Evolutionary conservation across 352 stramenopile species (phyloP), one percentile per base, ranked within the genome.

Genomic region (Globisporangium megalacanthum): DNA sequence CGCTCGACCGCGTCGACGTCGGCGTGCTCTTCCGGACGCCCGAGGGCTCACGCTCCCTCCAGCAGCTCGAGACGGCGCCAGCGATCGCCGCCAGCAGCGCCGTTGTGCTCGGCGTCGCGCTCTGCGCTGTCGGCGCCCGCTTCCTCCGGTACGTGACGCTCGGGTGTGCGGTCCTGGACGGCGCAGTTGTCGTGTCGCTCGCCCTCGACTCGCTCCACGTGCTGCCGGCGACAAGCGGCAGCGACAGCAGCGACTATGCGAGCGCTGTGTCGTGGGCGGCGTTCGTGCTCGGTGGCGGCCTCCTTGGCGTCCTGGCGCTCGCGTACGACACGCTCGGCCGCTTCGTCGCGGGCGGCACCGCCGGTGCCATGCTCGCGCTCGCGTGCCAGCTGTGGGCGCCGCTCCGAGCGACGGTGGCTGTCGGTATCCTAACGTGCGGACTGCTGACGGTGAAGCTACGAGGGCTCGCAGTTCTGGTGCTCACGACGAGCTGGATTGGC

Each of bases 251-350:
- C 15, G n/a, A 59, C 19, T 82, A 65, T 64, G 47, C 66, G 20
- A 60, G 61, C 17, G 61, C 64, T 1, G 60, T 58, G 17, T 75
- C 72, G 31, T 83, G 73, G 73, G 64, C 49, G 3, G 64, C 56
- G n/a, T 83, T 83, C 56, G 60, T 74, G 36, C 47, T 80, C 8
- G 60, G 67, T 13, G 72, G 72, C 20, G 52, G 62, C 9, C 46
- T 75, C 20, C 65, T 66, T 45, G 68, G 59, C 9, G 11, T 68
- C 13, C 9, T 73, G 25, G 62, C 69, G 33, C 56, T 76, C 44
- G 63, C 55, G 36, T 61, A 53, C 37, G 57, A 46, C 49, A 33
- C 19, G 6, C 39, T 63, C 19, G 68, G 52, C 15, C 61, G 48
- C 19, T 77, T 69, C 58, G 54, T 65, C 25, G 11, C 77, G 29